Base-by-base conservation (phyloP, 78 protist genomes). In the Chrysochromulina tobinii region DNA sequence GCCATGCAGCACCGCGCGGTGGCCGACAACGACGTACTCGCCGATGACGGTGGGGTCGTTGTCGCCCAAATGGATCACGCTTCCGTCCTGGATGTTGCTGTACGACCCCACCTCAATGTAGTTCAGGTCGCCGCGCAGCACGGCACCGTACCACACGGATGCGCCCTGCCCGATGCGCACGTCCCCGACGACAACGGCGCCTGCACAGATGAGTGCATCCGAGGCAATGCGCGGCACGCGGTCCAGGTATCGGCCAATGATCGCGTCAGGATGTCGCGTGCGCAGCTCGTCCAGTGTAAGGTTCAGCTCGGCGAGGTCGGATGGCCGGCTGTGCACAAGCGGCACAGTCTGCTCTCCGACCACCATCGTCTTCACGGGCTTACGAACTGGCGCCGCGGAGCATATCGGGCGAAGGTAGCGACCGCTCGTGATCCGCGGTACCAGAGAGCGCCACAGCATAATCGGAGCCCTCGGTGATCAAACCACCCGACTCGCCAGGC, bases 1-100 rank as follows among this genome's bases (percentile, higher is more conserved):
- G 15, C 81, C 81, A 18, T 72, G 81, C 53, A 72, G 54, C 53
- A 72, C 81, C n/a, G 54, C 81, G 81, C 81, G 81, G 18, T 72
- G 81, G 81, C 81, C 81, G 23, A 72, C 81, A 18, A 72, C 81
- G 23, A 72, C 81, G 20, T 72, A 12, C 23, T 72, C 81, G 81
- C 81, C 81, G 20, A 72, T 38, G 81, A 72, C 18, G 6, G 81
- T 72, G 25, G 81, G 27, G 14, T 72, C 81, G 17, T n/a, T 53
- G 54, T 72, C 81, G 81, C 81, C 81, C 48, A 72, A 53, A 53
- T 72, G 81, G 54, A 72, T 53, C 15, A 72, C 81, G 8, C 54
- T 72, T 3, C 81, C 81, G 53, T 72, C 81, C 81, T 72, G 81
- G 54, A 72, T 0, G 54, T 72, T 72, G 8, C 54, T 38, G 81